A percentile compares a stretch with the other conserved stretches of the same genome.
Evolutionary conservation across 2,329 filamentous ascomycete genomes (phyloP).

Genomic region (Colletotrichum siamense): DNA sequence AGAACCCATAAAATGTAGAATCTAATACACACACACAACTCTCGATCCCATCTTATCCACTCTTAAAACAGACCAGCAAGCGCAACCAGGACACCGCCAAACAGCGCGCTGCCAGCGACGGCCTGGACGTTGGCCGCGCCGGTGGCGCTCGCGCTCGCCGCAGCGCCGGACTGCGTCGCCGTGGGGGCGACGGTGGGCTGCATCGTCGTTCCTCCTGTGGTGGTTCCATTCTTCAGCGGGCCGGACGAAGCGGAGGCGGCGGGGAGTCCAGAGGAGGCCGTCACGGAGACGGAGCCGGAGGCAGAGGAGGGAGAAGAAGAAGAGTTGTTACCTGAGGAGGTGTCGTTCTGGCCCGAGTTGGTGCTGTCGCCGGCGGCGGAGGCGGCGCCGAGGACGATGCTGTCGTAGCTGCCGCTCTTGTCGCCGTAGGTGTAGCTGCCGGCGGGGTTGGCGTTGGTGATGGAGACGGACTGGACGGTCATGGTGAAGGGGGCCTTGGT

Average conservation of each 20-base stretch:
- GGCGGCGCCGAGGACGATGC: slow-evolving; percentile 25
- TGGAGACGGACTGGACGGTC: slow-evolving; percentile 53
- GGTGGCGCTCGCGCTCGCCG: slow-evolving; percentile 1
- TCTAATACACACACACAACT: neutral
- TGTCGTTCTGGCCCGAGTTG: slow-evolving; percentile 19
- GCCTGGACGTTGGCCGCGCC: neutral
- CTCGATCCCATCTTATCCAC: neutral
- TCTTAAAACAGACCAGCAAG: slow-evolving; percentile 11
- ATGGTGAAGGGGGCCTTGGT: slow-evolving; percentile 58
- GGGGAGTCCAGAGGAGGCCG: neutral
- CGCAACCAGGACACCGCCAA: slow-evolving; percentile 5
- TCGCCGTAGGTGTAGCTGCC: slow-evolving; percentile 38
- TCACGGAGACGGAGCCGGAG: neutral
- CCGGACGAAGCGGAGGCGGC: neutral
- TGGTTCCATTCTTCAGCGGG: neutral
- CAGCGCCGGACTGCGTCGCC: slow-evolving; percentile 7
- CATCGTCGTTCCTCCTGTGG: neutral
- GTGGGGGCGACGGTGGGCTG: neutral
- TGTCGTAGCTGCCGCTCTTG: slow-evolving; percentile 26
- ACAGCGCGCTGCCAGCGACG: neutral
- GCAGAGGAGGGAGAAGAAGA: neutral
- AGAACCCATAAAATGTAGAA: neutral
- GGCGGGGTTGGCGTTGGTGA: slow-evolving; percentile 42
- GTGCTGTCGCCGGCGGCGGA: neutral
- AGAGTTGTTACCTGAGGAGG: neutral